Base-by-base conservation (phyloP, 805 yeast genomes). In the Candida quercuum region DNA sequence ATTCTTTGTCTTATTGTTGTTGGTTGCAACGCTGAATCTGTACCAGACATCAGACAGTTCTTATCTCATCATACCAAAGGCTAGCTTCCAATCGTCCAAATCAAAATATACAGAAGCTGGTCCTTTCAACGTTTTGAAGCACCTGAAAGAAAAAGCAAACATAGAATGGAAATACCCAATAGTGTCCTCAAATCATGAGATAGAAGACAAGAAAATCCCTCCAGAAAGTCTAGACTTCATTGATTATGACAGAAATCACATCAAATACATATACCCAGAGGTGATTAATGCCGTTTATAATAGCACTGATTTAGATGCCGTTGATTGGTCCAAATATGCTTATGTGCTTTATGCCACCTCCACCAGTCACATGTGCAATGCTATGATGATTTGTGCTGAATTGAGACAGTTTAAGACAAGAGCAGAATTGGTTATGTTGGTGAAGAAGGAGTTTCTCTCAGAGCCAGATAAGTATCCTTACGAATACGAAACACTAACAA, bases 331-430 rank as follows among this genome's bases (percentile, higher is more conserved):
- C 2, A 59, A 62, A 38, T 61, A 55, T 30, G 85, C 83, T 0
- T 80, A 80, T 49, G 74, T 78, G 7, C 75, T 74, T 36, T 79
- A 79, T 54, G 83, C 81, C 5, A 76, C 86, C 0, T 63, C 69
- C 38, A 46, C 61, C 8, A 60, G 64, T 18, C 75, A 78, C 45
- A 54, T 78, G 37, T 71, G 78, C 42, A 66, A 74, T 32, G 72
- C 78, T 3, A 46, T 78, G 29, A 61, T 76, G 47, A 71, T 75
- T 43, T 65, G 72, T 31, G 52, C 61, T 3, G 60, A 58, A 20
- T 49, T 80, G 34, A 52, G 63, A 24, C 52, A 59, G 12, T 52
- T 59, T 28, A 59, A 64, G 1, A 57, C 72, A 1, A 59, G 65
- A 36, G 75, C 77, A 0, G 64, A 73, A 36, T 46, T 76, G 40